Base-by-base conservation (phyloP, 306 rosid genomes). In the Malus asiatica region DNA sequence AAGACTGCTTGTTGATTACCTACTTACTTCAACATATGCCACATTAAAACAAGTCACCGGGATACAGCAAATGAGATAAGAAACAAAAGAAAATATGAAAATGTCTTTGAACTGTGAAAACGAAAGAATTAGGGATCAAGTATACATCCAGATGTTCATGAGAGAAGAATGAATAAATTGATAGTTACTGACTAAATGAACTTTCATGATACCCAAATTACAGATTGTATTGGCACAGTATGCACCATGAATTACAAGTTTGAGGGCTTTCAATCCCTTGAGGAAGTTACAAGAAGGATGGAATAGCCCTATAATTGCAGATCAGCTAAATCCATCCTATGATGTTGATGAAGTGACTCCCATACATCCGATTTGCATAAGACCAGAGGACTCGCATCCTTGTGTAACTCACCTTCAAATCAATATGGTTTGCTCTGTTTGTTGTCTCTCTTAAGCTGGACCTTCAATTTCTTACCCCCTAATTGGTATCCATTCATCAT, bases 401-500 rank as follows among this genome's bases (percentile, higher is more conserved):
- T 83, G 78, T 84, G 63, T 80, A 70, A 77, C 77, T 65, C 72
- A 52, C 76, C 89, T 78, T 79, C 84, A 62, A 58, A 70, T 94
- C 93, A 96, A 86, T 89, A 96, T 65, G 96, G 86, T 82, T 89
- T 88, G 79, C 84, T 89, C 85, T 87, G 93, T 84, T 90, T 96
- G 86, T 87, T 90, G 86, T 96, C 97, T 87, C 97, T 92, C 90
- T 96, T 96, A n/a, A 92, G 91, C 89, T 96, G 99, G 80, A 96
- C 99, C 90, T 96, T 96, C 61, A 93, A 80, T 77, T 92, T 96
- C 89, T 96, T 96, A 71, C 97, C 94, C 74, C 89, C 91, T 88
- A 96, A 89, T 78, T 93, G 99, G 81, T 0, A 89, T 75, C 99
- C 99, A 80, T 96, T 90, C 99, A 96, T 96, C 96, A 76, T 42